phyloP scores from a whole-genome alignment of 345 rosid species.

The Pelargonium nanum region DNA sequence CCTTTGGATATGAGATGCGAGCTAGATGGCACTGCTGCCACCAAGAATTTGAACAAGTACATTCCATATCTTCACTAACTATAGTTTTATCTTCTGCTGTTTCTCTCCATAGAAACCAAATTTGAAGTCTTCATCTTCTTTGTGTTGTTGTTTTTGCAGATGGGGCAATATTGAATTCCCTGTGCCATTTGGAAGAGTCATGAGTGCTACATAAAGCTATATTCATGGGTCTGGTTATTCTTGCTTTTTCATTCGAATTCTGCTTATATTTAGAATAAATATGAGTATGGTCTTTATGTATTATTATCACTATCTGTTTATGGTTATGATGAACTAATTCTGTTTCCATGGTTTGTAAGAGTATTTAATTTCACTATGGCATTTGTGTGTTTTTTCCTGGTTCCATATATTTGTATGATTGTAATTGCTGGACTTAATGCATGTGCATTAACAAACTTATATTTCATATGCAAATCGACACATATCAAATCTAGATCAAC shows the following conservation, averaged over 20 bases:
- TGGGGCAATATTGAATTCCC: conserved; percentile 95
- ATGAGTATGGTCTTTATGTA: neutral
- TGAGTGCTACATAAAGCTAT: conserved; percentile 80
- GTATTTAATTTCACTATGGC: too few species aligned
- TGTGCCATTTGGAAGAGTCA: conserved; percentile 88
- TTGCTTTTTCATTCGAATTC: too few species aligned
- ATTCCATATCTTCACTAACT: conserved; percentile 5
- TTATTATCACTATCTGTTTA: too few species aligned
- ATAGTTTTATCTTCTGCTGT: neutral
- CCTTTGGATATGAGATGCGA: conserved; percentile 98
- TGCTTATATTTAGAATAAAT: too few species aligned
- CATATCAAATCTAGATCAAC: too few species aligned
- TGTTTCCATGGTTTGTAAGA: too few species aligned
- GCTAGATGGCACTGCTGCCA: conserved; percentile 93
- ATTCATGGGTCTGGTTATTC: conserved; percentile 73
- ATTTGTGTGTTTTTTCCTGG: too few species aligned
- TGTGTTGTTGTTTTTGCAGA: conserved; percentile 25
- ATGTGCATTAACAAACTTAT: too few species aligned
- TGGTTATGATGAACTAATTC: too few species aligned
- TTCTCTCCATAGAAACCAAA: neutral
- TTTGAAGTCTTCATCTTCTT: conserved; percentile 5
- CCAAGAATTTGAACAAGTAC: conserved; percentile 95
- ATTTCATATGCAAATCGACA: too few species aligned
- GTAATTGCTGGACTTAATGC: too few species aligned
- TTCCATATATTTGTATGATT: too few species aligned